phyloP scores from a whole-genome alignment of 2,329 filamentous ascomycete genomes.

The Thermoascus crustaceus region DNA sequence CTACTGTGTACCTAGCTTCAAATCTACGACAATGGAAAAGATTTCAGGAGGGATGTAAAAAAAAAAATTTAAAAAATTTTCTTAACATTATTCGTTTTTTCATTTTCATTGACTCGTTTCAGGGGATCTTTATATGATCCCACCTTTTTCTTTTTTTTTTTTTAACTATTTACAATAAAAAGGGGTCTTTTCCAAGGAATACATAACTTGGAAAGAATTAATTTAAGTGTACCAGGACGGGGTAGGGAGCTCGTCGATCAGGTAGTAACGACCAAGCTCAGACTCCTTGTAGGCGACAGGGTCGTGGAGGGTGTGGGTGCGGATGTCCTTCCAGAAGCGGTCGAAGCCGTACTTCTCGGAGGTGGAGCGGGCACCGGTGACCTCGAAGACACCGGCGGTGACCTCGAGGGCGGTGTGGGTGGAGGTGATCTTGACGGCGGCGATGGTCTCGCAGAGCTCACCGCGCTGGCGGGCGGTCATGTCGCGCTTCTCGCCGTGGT shows the following conservation, averaged over 20 bases:
- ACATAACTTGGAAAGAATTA: too few relatives aligned
- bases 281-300: constrained; percentile 60
- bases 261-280: constrained; percentile 50
- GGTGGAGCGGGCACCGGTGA: constrained; percentile 53
- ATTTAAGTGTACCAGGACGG: constrained; percentile 54
- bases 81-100: too few relatives aligned
- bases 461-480: constrained; percentile 49
- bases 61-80: too few relatives aligned
- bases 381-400: constrained; percentile 56
- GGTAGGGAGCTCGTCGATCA: constrained; percentile 50
- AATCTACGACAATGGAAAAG: too few relatives aligned
- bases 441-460: constrained; percentile 55
- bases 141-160: too few relatives aligned
- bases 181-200: too few relatives aligned
- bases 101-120: too few relatives aligned
- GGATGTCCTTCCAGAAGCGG: constrained; percentile 58
- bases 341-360: constrained; percentile 53
- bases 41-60: too few relatives aligned
- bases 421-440: constrained; percentile 54
- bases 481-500: constrained; percentile 34
- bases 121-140: too few relatives aligned
- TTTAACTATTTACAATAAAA: too few relatives aligned
- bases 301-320: constrained; percentile 59
- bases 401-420: constrained; percentile 54
- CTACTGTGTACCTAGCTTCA: too few relatives aligned